Conservation (phyloP, 192 early-diverging fungal species). For the Chytriomyces sp. region DNA sequence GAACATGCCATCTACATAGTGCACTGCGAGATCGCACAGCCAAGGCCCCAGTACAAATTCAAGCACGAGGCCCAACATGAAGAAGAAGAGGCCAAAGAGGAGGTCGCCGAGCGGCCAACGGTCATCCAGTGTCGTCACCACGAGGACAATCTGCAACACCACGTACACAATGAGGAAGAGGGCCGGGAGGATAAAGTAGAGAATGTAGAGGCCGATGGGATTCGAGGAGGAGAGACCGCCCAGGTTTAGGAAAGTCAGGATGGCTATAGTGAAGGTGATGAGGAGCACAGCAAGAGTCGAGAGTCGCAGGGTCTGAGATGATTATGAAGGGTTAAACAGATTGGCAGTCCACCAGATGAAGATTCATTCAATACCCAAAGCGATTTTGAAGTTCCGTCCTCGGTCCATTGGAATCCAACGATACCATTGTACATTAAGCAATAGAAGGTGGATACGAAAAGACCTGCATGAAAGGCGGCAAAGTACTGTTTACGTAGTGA, state of each 20-base stretch:
- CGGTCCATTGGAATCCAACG: conserved; percentile 95
- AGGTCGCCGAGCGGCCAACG: conserved; percentile 96
- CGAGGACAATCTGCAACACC: conserved; percentile 89
- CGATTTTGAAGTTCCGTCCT: conserved; percentile 91
- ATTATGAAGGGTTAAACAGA: not conserved
- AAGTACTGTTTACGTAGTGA: conserved; percentile 64
- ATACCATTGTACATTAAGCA: conserved; percentile 93
- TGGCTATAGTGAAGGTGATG: conserved; percentile 74
- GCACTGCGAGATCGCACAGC: conserved; percentile 87
- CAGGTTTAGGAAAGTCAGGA: conserved; percentile 77
- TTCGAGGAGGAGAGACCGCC: conserved; percentile 60
- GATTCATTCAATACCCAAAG: conserved; percentile 80
- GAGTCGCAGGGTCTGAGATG: conserved; percentile 77
- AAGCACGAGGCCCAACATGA: conserved; percentile 81
- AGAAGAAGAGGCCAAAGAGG: conserved; percentile 85
- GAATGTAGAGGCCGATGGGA: conserved; percentile 78
- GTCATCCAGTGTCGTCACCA: conserved; percentile 92
- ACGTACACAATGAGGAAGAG: conserved; percentile 84
- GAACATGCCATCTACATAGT: conserved; percentile 97
- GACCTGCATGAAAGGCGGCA: conserved; percentile 76
- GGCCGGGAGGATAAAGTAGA: conserved; percentile 89
- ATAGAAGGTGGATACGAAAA: conserved; percentile 88
- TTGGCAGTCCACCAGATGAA: not conserved
- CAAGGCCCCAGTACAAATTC: conserved; percentile 77
- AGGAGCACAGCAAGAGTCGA: conserved; percentile 80